Conservation (phyloP, 805 yeast genomes). For the Metschnikowia dekortorum region DNA sequence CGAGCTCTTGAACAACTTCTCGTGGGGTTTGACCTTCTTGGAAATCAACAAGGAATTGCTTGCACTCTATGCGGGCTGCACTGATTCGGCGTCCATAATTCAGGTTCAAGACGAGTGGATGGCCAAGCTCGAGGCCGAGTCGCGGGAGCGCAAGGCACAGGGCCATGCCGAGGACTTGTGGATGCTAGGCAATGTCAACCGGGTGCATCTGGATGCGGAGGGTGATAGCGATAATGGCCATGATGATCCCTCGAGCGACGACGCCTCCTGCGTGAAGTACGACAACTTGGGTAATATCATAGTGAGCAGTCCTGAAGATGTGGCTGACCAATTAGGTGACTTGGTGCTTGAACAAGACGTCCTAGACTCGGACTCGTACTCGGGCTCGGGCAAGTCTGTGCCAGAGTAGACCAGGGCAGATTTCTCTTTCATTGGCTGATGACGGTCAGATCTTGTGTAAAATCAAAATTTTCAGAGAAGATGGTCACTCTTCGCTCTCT, state of each 20-base stretch:
- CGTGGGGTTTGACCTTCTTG: constrained; percentile 91
- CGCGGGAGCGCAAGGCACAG: constrained; percentile 53
- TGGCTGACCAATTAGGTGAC: too few species aligned
- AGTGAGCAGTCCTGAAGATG: background rate
- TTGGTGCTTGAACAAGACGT: too few species aligned
- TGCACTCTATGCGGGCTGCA: constrained; percentile 69
- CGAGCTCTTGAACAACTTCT: constrained; percentile 67
- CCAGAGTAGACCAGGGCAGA: too few species aligned
- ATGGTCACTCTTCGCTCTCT: too few species aligned
- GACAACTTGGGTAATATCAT: constrained; percentile 19
- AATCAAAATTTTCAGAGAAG: too few species aligned
- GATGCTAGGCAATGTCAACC: constrained; percentile 75
- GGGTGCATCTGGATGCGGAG: constrained; percentile 21
- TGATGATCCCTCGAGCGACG: constrained; percentile 4
- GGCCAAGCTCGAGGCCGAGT: constrained; percentile 61
- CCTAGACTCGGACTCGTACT: too few species aligned
- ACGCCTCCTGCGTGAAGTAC: constrained; percentile 15
- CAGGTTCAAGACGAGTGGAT: constrained; percentile 75
- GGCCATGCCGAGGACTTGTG: constrained; percentile 60
- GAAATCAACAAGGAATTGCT: constrained; percentile 77
- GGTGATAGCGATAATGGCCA: constrained; percentile 16
- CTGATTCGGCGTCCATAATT: constrained; percentile 71
- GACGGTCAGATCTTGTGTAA: too few species aligned
- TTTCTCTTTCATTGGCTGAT: too few species aligned
- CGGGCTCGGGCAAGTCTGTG: too few species aligned